Conservation (phyloP, 495 filamentous ascomycete species). For the Aspergillus coremiiformis region DNA sequence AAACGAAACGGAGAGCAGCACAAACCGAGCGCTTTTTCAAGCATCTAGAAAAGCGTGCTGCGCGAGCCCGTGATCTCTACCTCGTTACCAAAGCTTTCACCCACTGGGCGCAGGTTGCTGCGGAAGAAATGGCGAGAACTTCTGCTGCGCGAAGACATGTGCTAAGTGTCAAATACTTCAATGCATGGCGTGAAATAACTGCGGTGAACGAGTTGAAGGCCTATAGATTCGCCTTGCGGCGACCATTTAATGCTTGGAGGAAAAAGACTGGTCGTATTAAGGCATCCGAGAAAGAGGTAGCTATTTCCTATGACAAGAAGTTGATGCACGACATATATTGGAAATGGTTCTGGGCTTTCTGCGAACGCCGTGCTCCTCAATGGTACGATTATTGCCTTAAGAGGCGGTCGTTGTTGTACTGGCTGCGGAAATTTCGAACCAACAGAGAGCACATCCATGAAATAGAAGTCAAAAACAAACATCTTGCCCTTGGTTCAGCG, state of each 20-base stretch:
- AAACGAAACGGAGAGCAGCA: slow-evolving; percentile 37
- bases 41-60: slow-evolving; percentile 53
- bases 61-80: slow-evolving; percentile 55
- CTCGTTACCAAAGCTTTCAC: slow-evolving; percentile 65
- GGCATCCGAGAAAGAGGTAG: slow-evolving; percentile 31
- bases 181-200: slow-evolving; percentile 69
- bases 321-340: slow-evolving; percentile 41
- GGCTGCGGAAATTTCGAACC: slow-evolving; percentile 38
- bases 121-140: slow-evolving; percentile 52
- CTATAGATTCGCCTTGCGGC: slow-evolving; percentile 50
- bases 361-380: slow-evolving; percentile 46
- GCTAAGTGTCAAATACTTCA: slow-evolving; percentile 64
- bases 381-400: slow-evolving; percentile 45
- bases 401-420: slow-evolving; percentile 37
- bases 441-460: slow-evolving; percentile 38
- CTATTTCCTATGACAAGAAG: slow-evolving; percentile 36
- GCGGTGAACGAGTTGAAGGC: slow-evolving; percentile 62
- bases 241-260: slow-evolving; percentile 52
- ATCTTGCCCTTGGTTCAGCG: slow-evolving; percentile 17
- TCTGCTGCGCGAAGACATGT: slow-evolving; percentile 59
- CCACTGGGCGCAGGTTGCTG: slow-evolving; percentile 60
- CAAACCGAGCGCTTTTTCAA: slow-evolving; percentile 56
- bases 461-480: slow-evolving; percentile 27
- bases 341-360: slow-evolving; percentile 51
- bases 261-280: slow-evolving; percentile 31